Evolutionary conservation across 1,284 basidiomycete genomes (phyloP).

Genomic region (Ceratobasidium sp.): DNA sequence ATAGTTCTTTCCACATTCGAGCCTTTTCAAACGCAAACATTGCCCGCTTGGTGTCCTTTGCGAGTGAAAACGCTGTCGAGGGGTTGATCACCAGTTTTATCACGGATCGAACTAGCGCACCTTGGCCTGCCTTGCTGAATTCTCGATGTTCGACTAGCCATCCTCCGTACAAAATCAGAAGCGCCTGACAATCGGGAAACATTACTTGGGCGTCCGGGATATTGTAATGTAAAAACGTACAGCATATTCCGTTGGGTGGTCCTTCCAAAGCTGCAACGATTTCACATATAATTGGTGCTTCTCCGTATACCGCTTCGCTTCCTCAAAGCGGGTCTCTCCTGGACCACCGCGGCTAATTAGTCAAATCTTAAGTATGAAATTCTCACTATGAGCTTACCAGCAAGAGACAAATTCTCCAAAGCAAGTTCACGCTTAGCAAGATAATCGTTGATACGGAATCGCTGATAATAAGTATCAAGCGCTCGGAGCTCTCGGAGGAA

Average conservation of each 20-base stretch:
- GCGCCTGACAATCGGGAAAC: constrained; percentile 56
- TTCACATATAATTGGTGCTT: constrained; percentile 81
- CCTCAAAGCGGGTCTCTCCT: constrained; percentile 72
- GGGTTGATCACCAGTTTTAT: constrained; percentile 11
- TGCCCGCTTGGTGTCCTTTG: constrained; percentile 73
- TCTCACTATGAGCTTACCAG: constrained; percentile 64
- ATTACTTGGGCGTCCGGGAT: constrained; percentile 23
- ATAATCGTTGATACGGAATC: constrained; percentile 94
- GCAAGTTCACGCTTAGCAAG: constrained; percentile 80
- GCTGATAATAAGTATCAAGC: constrained; percentile 85
- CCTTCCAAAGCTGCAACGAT: constrained; percentile 80
- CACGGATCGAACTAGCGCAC: constrained; percentile 64
- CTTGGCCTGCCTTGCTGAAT: constrained; percentile 80
- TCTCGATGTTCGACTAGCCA: constrained; percentile 89
- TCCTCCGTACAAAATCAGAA: constrained; percentile 88
- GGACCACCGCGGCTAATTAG: not conserved
- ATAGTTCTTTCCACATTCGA: constrained; percentile 89
- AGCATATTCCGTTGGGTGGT: constrained; percentile 68
- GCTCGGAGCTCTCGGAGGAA: constrained; percentile 92
- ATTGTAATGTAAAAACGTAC: constrained; percentile 61
- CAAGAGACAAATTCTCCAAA: constrained; percentile 77
- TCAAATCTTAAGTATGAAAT: constrained; percentile 20
- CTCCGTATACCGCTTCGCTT: constrained; percentile 84
- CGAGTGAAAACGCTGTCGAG: constrained; percentile 76
- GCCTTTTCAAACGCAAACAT: constrained; percentile 89